A percentile compares a stretch with the other conserved stretches of the same genome.
Conservation (phyloP, 352 stramenopile species). For the Globisporangium recalcitrans region DNA sequence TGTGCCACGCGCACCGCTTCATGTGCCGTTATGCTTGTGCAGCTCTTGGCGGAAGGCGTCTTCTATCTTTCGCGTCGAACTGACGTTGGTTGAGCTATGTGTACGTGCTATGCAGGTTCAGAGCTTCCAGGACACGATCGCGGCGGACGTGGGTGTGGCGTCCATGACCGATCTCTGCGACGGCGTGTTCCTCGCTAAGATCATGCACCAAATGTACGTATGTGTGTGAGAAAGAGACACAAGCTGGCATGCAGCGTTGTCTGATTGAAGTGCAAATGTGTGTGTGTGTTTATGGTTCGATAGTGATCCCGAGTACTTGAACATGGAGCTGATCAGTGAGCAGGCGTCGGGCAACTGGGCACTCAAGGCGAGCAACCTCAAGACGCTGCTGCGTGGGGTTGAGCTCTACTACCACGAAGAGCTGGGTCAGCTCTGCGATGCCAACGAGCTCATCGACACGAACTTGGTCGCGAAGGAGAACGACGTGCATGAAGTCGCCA, state of each 20-base stretch:
- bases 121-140: constrained; percentile 62
- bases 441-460: constrained; percentile 63
- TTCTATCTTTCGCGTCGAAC: not conserved
- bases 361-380: constrained; percentile 76
- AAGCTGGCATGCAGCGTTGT: no score
- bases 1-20: not conserved
- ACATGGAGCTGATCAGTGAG: constrained; percentile 68
- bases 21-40: not conserved
- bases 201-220: constrained; percentile 85
- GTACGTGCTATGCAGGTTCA: constrained; percentile 38
- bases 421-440: constrained; percentile 64
- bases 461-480: constrained; percentile 66
- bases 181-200: constrained; percentile 75
- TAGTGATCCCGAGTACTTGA: constrained; percentile 77
- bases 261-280: constrained; percentile 2
- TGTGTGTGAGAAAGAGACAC: not conserved
- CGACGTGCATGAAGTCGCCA: constrained; percentile 58
- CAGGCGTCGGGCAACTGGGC: constrained; percentile 63
- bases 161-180: constrained; percentile 62
- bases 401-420: constrained; percentile 83
- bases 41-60: not conserved
- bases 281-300: constrained; percentile 1
- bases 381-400: constrained; percentile 65
- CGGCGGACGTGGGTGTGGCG: constrained; percentile 32
- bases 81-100: constrained; percentile 10